Percentiles rank a stretch among this genome's conserved stretches.
These are phyloP conservation scores for Trypanosoma boissoni DNA, from an alignment of 208 protist genomes.

Conservation along the genomic window DNA sequence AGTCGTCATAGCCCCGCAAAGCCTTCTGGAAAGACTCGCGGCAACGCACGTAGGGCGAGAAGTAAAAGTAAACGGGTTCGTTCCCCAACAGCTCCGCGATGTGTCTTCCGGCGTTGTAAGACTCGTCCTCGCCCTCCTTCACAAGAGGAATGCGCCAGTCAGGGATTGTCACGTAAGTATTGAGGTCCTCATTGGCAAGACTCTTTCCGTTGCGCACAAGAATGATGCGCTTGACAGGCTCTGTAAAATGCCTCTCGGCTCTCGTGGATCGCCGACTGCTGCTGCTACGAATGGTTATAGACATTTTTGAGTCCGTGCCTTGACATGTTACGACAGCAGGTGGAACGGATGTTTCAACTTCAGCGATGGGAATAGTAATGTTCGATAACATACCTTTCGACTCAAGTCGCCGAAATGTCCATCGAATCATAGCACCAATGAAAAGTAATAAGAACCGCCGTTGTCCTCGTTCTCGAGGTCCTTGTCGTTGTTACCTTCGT, in stretches of 20 bases:
- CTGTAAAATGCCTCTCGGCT: constrained; percentile 28
- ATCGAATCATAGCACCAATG: constrained; percentile 3
- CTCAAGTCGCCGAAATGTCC: neutral
- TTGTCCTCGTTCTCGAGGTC: no score
- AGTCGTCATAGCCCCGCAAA: constrained; percentile 71
- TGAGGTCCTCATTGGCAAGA: constrained; percentile 70
- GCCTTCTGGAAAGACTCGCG: constrained; percentile 72
- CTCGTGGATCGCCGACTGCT: constrained; percentile 8
- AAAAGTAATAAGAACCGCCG: no score
- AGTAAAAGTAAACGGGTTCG: constrained; percentile 87
- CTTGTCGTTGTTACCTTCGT: neutral
- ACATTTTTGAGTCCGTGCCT: constrained; percentile 30
- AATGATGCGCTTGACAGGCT: constrained; percentile 90
- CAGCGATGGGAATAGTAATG: neutral
- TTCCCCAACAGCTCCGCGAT: constrained; percentile 72
- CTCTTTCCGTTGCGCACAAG: constrained; percentile 81
- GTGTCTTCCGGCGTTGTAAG: constrained; percentile 50
- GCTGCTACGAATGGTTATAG: constrained; percentile 60
- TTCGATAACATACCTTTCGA: neutral
- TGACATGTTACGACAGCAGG: constrained; percentile 3
- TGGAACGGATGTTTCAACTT: neutral
- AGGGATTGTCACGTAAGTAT: constrained; percentile 61
- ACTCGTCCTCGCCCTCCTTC: constrained; percentile 64
- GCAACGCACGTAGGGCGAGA: constrained; percentile 88
- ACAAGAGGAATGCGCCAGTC: constrained; percentile 91